Evolutionary conservation across 169 alveolate genomes (phyloP).

Genomic region (Babesia gibsoni): DNA sequence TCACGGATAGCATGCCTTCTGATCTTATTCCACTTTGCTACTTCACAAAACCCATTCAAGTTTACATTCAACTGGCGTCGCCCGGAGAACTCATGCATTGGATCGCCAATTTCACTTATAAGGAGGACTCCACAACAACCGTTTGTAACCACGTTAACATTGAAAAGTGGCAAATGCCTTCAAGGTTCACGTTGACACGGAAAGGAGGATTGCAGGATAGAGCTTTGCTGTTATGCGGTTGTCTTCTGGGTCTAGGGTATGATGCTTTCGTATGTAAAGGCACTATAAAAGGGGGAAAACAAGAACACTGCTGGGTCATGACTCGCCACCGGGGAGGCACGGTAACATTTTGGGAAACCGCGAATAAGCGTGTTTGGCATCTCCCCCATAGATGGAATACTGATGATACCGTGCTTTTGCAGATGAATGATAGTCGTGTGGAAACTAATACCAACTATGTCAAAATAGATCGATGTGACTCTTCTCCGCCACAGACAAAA

Average conservation of each 20-base stretch:
- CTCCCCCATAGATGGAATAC: conserved; percentile 34
- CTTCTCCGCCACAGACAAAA: background rate
- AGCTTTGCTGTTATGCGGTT: conserved; percentile 56
- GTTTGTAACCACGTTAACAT: conserved; percentile 21
- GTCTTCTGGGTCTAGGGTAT: conserved; percentile 59
- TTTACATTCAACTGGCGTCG: conserved; percentile 40
- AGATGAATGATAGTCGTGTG: background rate
- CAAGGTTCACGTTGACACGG: conserved; percentile 46
- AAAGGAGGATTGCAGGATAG: conserved; percentile 65
- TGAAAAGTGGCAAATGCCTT: conserved; percentile 57
- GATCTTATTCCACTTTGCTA: conserved; percentile 43
- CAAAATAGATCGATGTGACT: background rate
- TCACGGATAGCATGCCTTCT: conserved; percentile 19
- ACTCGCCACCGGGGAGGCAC: conserved; percentile 59
- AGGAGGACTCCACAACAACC: conserved; percentile 28
- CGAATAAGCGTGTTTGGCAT: conserved; percentile 59
- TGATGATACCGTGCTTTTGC: background rate
- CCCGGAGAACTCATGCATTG: conserved; percentile 65
- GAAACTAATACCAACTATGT: conserved; percentile 7
- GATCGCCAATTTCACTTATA: conserved; percentile 54
- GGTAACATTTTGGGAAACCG: conserved; percentile 66
- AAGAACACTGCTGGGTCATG: conserved; percentile 66
- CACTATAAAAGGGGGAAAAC: conserved; percentile 27
- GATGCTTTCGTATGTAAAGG: conserved; percentile 68
- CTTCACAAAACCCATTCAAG: conserved; percentile 49